A percentile compares a stretch with the other conserved stretches of the same genome.
phyloP scores from a whole-genome alignment of 768 basidiomycete species.

The Boletus coccyginus region DNA sequence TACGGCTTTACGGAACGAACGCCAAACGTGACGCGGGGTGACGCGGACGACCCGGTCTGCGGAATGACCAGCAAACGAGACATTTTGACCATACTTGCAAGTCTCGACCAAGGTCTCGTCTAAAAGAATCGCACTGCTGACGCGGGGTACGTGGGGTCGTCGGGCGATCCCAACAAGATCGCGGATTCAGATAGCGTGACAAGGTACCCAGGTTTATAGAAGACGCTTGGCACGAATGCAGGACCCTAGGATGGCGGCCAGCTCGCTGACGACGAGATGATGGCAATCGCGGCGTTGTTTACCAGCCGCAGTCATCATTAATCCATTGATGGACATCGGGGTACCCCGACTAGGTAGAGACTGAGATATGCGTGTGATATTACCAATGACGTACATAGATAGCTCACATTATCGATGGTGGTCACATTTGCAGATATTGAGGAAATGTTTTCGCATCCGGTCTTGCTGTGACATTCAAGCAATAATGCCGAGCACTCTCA shows the following conservation, averaged over 20 bases:
- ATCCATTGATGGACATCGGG: conserved; percentile 47
- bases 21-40: conserved; percentile 45
- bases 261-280: background rate
- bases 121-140: conserved; percentile 38
- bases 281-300: background rate
- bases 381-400: background rate
- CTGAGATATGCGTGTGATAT: background rate
- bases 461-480: conserved; percentile 48
- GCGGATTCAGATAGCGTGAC: conserved; percentile 37
- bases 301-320: conserved; percentile 58
- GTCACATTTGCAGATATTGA: conserved; percentile 21
- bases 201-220: conserved; percentile 55
- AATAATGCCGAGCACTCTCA: conserved; percentile 54
- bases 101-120: conserved; percentile 56
- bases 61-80: conserved; percentile 40
- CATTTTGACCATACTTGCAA: conserved; percentile 49
- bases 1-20: conserved; percentile 42
- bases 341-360: conserved; percentile 43
- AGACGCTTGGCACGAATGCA: conserved; percentile 54
- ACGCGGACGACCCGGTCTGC: conserved; percentile 48
- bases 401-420: conserved; percentile 32
- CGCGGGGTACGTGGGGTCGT: conserved; percentile 23
- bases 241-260: conserved; percentile 39
- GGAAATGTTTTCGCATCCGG: conserved; percentile 47
- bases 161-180: conserved; percentile 19